These are phyloP conservation scores for Penicillium psychrosexuale DNA, from an alignment of 2,329 filamentous ascomycete species.

Conservation along the genomic window DNA sequence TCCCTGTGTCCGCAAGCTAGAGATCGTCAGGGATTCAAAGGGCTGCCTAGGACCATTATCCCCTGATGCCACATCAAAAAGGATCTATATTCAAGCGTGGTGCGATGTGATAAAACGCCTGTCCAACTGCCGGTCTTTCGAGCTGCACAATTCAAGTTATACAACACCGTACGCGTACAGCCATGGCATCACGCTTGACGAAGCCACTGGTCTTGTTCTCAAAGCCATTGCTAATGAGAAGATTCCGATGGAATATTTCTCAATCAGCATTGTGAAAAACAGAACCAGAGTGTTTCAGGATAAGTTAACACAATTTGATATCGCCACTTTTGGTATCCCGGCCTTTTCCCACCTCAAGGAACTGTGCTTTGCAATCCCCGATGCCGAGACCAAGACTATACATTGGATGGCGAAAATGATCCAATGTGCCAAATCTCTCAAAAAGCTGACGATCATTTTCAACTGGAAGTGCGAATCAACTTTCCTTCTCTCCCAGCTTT, in stretches of 20 bases:
- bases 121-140: neutral
- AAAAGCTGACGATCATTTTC: neutral
- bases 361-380: neutral
- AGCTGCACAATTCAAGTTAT: neutral
- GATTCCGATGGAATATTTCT: neutral
- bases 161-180: neutral
- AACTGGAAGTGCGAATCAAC: neutral
- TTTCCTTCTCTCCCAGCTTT: neutral
- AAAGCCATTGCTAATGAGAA: neutral
- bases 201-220: neutral
- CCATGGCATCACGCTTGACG: neutral
- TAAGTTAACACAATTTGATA: neutral
- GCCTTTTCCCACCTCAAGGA: neutral
- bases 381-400: neutral
- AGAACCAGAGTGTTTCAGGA: neutral
- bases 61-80: neutral
- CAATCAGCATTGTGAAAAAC: neutral
- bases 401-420: neutral
- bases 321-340: neutral
- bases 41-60: neutral
- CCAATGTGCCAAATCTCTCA: neutral
- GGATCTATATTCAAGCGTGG: neutral
- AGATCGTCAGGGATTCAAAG: neutral
- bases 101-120: neutral
- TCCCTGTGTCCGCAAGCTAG: neutral